phyloP scores from a whole-genome alignment of 176 grass and related monocot genomes.

The Secale cereale region DNA sequence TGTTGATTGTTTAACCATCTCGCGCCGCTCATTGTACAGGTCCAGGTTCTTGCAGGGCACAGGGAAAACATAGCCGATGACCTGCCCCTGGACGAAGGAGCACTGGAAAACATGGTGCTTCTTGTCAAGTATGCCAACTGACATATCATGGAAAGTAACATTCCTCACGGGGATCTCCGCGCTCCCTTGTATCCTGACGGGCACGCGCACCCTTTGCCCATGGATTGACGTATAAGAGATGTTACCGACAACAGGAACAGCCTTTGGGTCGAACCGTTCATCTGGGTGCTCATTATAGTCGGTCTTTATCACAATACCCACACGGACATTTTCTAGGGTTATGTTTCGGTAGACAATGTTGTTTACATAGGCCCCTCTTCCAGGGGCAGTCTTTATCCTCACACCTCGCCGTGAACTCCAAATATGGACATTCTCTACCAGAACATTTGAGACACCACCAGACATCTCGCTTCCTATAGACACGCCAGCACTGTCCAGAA shows the following conservation, averaged over 20 bases:
- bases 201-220: slow-evolving; percentile 60
- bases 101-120: slow-evolving; percentile 85
- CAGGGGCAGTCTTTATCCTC: slow-evolving; percentile 86
- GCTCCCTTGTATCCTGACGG: slow-evolving; percentile 79
- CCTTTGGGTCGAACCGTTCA: slow-evolving; percentile 58
- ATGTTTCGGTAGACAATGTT: slow-evolving; percentile 64
- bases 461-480: slow-evolving; percentile 93
- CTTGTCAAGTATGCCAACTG: slow-evolving; percentile 57
- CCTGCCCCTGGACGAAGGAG: slow-evolving; percentile 77
- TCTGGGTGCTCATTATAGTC: slow-evolving; percentile 80
- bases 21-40: slow-evolving; percentile 53
- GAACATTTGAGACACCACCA: slow-evolving; percentile 74
- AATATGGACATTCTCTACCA: slow-evolving; percentile 63
- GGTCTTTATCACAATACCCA: slow-evolving; percentile 86
- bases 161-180: slow-evolving; percentile 66
- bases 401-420: slow-evolving; percentile 73
- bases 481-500: slow-evolving; percentile 71
- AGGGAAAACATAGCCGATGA: slow-evolving; percentile 81
- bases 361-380: slow-evolving; percentile 77
- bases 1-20: slow-evolving; percentile 56
- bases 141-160: slow-evolving; percentile 74
- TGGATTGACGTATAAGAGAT: slow-evolving; percentile 75
- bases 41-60: slow-evolving; percentile 79
- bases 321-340: slow-evolving; percentile 58
- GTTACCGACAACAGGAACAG: slow-evolving; percentile 55